Base-by-base conservation (phyloP, 768 basidiomycete species). In the Punctularia strigosozonata region DNA sequence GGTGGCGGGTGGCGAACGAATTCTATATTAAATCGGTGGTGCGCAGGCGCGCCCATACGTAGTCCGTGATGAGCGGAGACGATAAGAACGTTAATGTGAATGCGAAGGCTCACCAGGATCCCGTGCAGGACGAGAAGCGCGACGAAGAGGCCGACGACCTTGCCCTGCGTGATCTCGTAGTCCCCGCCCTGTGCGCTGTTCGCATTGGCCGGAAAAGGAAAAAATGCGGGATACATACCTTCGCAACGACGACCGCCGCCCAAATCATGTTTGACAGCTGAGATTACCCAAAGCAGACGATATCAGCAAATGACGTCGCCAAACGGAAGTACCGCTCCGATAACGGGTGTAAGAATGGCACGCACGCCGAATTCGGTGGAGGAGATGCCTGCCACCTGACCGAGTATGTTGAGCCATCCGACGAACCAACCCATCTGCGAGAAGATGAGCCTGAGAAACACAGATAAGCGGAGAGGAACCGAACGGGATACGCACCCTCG, bases 301-400 rank as follows among this genome's bases (percentile, higher is more conserved):
- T n/a, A n/a, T n/a, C n/a, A n/a, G n/a, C n/a, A n/a, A n/a, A n/a
- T n/a, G n/a, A n/a, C n/a, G n/a, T n/a, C n/a, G n/a, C n/a, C n/a
- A n/a, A n/a, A n/a, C n/a, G n/a, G n/a, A n/a, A n/a, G n/a, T n/a
- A n/a, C n/a, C n/a, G n/a, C n/a, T n/a, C n/a, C n/a, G n/a, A n/a
- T n/a, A n/a, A n/a, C n/a, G n/a, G n/a, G n/a, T n/a, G n/a, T n/a
- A n/a, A n/a, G n/a, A n/a, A n/a, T n/a, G n/a, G n/a, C n/a, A n/a
- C n/a, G n/a, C n/a, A n/a, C n/a, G 20, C 85, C 86, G 51, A 86
- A 89, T 55, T 89, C 85, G 0, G 85, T 89, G 2, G 83, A 88
- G 5, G 87, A 81, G 36, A 89, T 65, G 21, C 88, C 88, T 10
- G 87, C 85, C 40, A 87, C 74, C 58, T 89, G 86, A 25, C 84